Base-by-base conservation (phyloP, 2,329 filamentous ascomycete species). In the Colletotrichum sp. region DNA sequence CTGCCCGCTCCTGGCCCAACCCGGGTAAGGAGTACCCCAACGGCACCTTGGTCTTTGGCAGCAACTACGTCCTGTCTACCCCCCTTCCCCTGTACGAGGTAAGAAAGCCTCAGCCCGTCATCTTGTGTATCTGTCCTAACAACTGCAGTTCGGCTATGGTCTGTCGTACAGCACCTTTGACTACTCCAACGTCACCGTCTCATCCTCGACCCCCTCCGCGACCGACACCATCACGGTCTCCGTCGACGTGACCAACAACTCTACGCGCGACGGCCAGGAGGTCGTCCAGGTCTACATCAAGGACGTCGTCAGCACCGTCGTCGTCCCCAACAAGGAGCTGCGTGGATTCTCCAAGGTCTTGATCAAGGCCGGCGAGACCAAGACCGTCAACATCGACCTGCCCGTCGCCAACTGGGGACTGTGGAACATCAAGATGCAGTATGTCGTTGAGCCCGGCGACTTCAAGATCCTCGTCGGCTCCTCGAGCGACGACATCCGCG, bases 371-470 rank as follows among this genome's bases (percentile, higher is more conserved):
- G 92, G 92, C 1, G 87, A 91, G 81, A 93, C 90, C 1, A 86
- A 89, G 78, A 89, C 82, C 8, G 86, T 89, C 49, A 80, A 84
- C 39, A 86, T 94, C 30, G 86, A 89, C 39, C 80, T 88, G 66
- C 87, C 90, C 76, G 92, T 93, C 81, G 88, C 91, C 13, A 82
- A 89, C 29, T 86, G 93, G 77, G 89, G 89, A 12, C 85, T 92
- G 2, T 92, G 91, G 62, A 85, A 92, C 81, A 90, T 87, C 1
- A 88, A 88, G 77, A 93, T 95, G 92, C 85, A 93, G 82, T 95
- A 95, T 82, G 92, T 94, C 29, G 93, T 95, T 49, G 94, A 95
- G 87, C 90, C 90, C 5, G 94, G 94, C 2, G 89, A 92, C 55
- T 95, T 95, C 82, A 84, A 88, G 7, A 85, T 95, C 12, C 86